Conservation (phyloP, 148 eudicot genomes). For the Rhododendron vialii region DNA sequence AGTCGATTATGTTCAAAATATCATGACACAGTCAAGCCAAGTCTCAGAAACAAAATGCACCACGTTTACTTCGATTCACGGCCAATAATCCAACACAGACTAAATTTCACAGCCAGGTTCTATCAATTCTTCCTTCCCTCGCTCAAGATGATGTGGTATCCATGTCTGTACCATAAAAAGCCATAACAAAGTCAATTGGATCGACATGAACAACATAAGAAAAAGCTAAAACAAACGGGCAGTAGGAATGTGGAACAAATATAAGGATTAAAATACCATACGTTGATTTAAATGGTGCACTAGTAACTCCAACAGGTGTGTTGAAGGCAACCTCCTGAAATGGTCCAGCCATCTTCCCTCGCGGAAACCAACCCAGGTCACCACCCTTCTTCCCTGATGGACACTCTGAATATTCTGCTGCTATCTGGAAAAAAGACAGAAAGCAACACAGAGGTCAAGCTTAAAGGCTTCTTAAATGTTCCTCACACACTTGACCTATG, state of each 20-base stretch:
- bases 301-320: constrained; percentile 87
- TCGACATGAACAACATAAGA: neutral
- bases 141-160: constrained; percentile 74
- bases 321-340: constrained; percentile 97
- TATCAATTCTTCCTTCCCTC: constrained; percentile 73
- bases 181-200: neutral
- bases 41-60: neutral
- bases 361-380: constrained; percentile 97
- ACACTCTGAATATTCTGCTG: constrained; percentile 94
- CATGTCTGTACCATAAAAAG: constrained; percentile 54
- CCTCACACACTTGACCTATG: neutral
- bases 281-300: constrained; percentile 95
- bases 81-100: neutral
- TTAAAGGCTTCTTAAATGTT: neutral
- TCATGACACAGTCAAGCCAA: neutral
- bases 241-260: neutral
- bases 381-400: constrained; percentile 99
- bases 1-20: neutral
- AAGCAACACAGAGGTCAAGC: neutral
- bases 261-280: constrained; percentile 22
- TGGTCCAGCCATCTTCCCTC: constrained; percentile 99
- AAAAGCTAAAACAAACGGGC: neutral
- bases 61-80: neutral
- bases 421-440: constrained; percentile 47
- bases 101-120: neutral